phyloP scores from a whole-genome alignment of 2,329 filamentous ascomycete species.

The Ceratocystis smalleyi region DNA sequence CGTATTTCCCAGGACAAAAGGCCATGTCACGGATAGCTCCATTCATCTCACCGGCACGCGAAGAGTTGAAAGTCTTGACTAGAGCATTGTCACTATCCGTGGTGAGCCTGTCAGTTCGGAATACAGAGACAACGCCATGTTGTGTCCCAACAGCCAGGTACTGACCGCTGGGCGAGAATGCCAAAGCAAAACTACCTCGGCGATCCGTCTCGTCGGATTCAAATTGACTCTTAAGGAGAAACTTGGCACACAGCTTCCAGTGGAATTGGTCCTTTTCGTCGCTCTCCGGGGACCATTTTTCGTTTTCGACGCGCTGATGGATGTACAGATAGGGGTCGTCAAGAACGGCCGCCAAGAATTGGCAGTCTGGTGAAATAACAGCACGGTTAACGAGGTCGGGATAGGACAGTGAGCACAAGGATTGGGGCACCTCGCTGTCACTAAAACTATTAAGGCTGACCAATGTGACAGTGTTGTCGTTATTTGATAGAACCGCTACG shows the following conservation, averaged over 20 bases:
- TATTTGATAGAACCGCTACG: slow-evolving; percentile 70
- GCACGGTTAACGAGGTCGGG: slow-evolving; percentile 85
- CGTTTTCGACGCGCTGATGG: slow-evolving; percentile 42
- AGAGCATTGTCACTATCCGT: slow-evolving; percentile 41
- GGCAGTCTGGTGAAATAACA: slow-evolving; percentile 80
- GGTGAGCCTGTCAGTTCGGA: slow-evolving; percentile 40
- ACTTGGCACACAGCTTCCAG: slow-evolving; percentile 37
- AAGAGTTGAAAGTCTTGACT: slow-evolving; percentile 62
- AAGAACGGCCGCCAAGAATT: slow-evolving; percentile 64
- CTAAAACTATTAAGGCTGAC: slow-evolving; percentile 54
- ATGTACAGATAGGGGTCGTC: slow-evolving; percentile 80
- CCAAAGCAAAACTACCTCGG: slow-evolving; percentile 60
- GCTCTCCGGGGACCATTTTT: slow-evolving; percentile 18
- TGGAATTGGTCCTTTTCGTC: slow-evolving; percentile 23
- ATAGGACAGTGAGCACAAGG: slow-evolving; percentile 56
- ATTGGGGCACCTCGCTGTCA: slow-evolving; percentile 30
- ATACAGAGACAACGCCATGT: slow-evolving; percentile 63
- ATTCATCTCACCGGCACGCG: slow-evolving; percentile 49
- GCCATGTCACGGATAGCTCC: slow-evolving; percentile 83
- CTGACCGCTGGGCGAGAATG: slow-evolving; percentile 56
- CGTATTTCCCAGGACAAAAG: slow-evolving; percentile 79
- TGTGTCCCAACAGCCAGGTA: slow-evolving; percentile 66
- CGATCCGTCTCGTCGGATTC: slow-evolving; percentile 39
- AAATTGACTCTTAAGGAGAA: slow-evolving; percentile 43
- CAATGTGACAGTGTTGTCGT: slow-evolving; percentile 78